Evolutionary conservation across 2,329 filamentous ascomycete genomes (phyloP).

Genomic region (Elsinoe fawcettii): DNA sequence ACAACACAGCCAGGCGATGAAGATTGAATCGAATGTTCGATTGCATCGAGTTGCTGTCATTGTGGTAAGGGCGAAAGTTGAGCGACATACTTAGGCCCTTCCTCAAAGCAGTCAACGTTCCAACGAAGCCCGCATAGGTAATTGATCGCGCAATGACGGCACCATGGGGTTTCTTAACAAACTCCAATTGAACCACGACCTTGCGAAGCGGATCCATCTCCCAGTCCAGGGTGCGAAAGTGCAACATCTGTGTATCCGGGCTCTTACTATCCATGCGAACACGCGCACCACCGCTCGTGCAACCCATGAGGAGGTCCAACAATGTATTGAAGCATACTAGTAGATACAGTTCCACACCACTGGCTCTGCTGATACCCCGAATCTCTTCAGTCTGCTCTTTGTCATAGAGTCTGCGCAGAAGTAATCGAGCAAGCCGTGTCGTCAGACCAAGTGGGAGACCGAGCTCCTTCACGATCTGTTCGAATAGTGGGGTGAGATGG

Average conservation of each 20-base stretch:
- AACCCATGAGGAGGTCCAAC: conserved; percentile 57
- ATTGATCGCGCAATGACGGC: conserved; percentile 41
- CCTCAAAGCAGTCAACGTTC: conserved; percentile 45
- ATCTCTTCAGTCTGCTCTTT: conserved; percentile 55
- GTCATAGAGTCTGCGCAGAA: conserved; percentile 45
- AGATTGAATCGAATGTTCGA: conserved; percentile 37
- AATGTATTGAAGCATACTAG: conserved; percentile 56
- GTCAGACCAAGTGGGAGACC: conserved; percentile 28
- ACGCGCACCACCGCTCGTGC: conserved; percentile 50
- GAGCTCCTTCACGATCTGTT: conserved; percentile 38
- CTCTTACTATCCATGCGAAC: conserved; percentile 22
- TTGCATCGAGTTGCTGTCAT: conserved; percentile 29
- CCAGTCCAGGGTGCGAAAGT: conserved; percentile 49
- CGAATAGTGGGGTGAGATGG: conserved; percentile 43
- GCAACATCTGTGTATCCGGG: conserved; percentile 38
- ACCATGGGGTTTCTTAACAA: conserved; percentile 27
- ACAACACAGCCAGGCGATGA: conserved; percentile 46
- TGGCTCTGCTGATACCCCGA: conserved; percentile 46
- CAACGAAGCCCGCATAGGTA: conserved; percentile 47
- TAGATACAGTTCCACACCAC: conserved; percentile 50
- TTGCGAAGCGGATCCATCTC: conserved; percentile 37
- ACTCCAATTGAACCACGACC: conserved; percentile 37
- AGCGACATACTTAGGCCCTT: conserved; percentile 41
- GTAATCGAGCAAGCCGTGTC: conserved; percentile 35
- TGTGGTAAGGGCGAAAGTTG: conserved; percentile 46